These are phyloP conservation scores for Cystoderma amianthinum DNA, from an alignment of 768 basidiomycete species.

Conservation along the genomic window DNA sequence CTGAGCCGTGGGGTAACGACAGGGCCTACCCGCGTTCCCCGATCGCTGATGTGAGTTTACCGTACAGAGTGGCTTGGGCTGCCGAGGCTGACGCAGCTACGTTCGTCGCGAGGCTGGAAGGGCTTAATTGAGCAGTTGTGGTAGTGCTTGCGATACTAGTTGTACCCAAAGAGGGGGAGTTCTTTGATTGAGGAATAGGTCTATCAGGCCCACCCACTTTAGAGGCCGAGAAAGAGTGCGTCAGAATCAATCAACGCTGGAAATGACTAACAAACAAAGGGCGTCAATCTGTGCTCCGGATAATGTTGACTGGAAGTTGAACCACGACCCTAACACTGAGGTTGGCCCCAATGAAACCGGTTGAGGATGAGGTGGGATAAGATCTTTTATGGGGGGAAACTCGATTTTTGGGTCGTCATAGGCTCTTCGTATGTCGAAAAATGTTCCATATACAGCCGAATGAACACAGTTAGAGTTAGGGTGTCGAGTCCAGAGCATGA, in stretches of 20 bases:
- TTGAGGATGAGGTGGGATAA: conserved; percentile 50
- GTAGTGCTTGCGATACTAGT: conserved; percentile 2
- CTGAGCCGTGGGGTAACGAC: no score
- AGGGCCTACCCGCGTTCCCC: conserved; percentile 60
- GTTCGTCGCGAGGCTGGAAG: conserved; percentile 15
- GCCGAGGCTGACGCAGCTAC: conserved; percentile 26
- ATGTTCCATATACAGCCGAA: conserved; percentile 42
- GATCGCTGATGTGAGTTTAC: conserved; percentile 43
- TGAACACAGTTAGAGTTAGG: conserved; percentile 23
- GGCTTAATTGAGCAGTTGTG: conserved; percentile 5
- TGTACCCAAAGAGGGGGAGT: no score
- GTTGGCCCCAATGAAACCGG: conserved; percentile 54
- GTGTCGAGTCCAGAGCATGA: conserved; percentile 35
- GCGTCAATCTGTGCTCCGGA: conserved; percentile 56
- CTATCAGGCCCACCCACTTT: conserved; percentile 64
- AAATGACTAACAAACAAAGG: conserved; percentile 29
- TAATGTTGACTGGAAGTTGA: conserved; percentile 41
- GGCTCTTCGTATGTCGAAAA: conserved; percentile 50
- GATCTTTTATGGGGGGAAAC: conserved; percentile 30
- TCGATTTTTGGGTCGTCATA: conserved; percentile 48
- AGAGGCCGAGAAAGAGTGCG: conserved; percentile 4
- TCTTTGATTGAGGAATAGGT: conserved; percentile 35
- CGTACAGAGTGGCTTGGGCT: conserved; percentile 34
- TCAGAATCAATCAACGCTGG: not conserved
- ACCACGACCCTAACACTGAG: conserved; percentile 50